These are phyloP conservation scores for Anthracocystis panici-leucophaei DNA, from an alignment of 1,284 basidiomycete genomes.

Conservation along the genomic window DNA sequence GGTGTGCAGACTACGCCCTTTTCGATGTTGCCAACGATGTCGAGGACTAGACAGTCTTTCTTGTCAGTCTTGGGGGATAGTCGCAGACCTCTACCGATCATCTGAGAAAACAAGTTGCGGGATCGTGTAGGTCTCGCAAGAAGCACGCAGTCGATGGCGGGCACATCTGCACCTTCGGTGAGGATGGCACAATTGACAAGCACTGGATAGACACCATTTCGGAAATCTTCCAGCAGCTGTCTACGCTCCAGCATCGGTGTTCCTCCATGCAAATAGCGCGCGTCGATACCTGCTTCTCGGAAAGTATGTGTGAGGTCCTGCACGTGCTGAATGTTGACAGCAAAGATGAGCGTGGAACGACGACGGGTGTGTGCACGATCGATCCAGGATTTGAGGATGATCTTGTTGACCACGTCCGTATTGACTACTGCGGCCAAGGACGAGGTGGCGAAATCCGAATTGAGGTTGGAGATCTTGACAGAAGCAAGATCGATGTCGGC, in stretches of 20 bases:
- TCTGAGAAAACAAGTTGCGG: constrained; percentile 89
- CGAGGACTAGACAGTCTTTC: constrained; percentile 86
- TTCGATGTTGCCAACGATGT: constrained; percentile 84
- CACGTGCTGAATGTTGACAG: constrained; percentile 88
- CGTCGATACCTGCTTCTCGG: constrained; percentile 83
- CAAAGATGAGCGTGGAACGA: constrained; percentile 90
- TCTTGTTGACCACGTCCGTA: constrained; percentile 55
- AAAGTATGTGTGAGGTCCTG: constrained; percentile 81
- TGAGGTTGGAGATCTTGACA: constrained; percentile 41
- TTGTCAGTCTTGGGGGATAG: constrained; percentile 85
- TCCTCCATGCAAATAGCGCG: constrained; percentile 79
- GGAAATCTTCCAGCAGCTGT: constrained; percentile 79
- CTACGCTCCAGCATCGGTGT: constrained; percentile 79
- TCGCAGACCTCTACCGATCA: constrained; percentile 95
- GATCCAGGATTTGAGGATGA: constrained; percentile 65
- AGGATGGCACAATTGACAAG: constrained; percentile 92
- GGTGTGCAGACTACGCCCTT: constrained; percentile 84
- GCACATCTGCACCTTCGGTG: constrained; percentile 67
- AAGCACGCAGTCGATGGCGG: constrained; percentile 84
- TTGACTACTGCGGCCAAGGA: constrained; percentile 63
- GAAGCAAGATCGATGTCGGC: constrained; percentile 60
- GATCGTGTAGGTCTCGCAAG: constrained; percentile 83
- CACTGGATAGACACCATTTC: constrained; percentile 81
- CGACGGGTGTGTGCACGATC: constrained; percentile 70
- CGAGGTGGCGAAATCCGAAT: constrained; percentile 54